Conservation (phyloP, 352 stramenopile genomes). For the Globisporangium paddicum region DNA sequence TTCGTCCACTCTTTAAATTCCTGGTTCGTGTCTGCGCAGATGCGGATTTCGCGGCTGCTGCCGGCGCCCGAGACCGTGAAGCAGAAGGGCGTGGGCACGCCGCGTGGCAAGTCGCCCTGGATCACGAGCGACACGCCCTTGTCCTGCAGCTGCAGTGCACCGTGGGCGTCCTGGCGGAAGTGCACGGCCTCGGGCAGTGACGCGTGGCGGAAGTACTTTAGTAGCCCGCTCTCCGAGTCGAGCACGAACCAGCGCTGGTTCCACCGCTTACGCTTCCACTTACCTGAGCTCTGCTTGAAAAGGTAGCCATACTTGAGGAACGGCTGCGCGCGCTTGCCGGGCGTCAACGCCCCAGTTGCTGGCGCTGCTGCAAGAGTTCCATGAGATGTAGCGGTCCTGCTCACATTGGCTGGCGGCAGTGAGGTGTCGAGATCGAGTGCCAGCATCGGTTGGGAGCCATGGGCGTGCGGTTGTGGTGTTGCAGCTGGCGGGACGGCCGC, state of each 20-base stretch:
- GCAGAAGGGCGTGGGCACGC: conserved; percentile 77
- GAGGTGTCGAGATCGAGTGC: background rate
- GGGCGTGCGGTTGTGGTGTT: background rate
- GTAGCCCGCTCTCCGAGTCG: conserved; percentile 47
- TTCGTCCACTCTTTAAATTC: conserved; percentile 78
- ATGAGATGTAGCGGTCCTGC: background rate
- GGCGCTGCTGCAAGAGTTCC: background rate
- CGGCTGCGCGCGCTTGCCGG: conserved; percentile 3
- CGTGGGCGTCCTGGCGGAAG: conserved; percentile 56
- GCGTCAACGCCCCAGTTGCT: background rate
- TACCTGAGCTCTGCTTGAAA: conserved; percentile 74
- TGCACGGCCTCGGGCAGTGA: conserved; percentile 47
- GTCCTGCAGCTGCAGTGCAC: conserved; percentile 40
- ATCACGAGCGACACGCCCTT: conserved; percentile 55
- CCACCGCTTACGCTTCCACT: conserved; percentile 78
- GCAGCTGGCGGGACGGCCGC: background rate
- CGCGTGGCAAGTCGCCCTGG: conserved; percentile 57
- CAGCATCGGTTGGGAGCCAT: background rate
- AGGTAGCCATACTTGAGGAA: conserved; percentile 52
- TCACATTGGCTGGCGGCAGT: background rate
- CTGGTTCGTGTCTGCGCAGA: conserved; percentile 63
- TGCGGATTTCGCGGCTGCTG: conserved; percentile 33
- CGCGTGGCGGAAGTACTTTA: conserved; percentile 74
- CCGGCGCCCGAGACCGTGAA: conserved; percentile 52
- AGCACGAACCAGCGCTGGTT: conserved; percentile 83